Percentiles rank a stretch among this genome's conserved stretches.
These are phyloP conservation scores for Colletotrichum spinosum DNA, from an alignment of 2,329 filamentous ascomycete genomes.

Conservation along the genomic window DNA sequence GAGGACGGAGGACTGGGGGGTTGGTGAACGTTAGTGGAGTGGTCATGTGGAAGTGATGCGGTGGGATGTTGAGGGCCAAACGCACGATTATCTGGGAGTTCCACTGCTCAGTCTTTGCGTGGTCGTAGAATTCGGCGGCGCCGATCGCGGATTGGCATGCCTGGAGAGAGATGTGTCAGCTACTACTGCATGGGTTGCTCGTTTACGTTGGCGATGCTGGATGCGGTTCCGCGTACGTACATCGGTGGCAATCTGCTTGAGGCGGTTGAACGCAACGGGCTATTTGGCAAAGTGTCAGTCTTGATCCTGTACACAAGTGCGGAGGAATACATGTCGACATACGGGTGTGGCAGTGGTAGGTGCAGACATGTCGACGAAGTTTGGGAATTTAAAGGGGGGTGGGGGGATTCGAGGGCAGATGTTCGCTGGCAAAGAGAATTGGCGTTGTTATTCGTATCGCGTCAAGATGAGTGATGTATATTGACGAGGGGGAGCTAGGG, in stretches of 20 bases:
- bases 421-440: neutral
- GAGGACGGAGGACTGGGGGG: slow-evolving; percentile 77
- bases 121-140: slow-evolving; percentile 83
- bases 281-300: slow-evolving; percentile 48
- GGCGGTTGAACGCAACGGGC: slow-evolving; percentile 80
- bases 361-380: slow-evolving; percentile 24
- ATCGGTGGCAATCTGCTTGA: slow-evolving; percentile 88
- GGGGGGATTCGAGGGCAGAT: neutral
- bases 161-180: slow-evolving; percentile 56
- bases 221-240: slow-evolving; percentile 60
- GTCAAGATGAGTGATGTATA: neutral
- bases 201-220: neutral
- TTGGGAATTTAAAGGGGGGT: slow-evolving; percentile 3
- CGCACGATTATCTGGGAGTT: slow-evolving; percentile 93
- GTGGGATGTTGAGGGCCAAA: neutral
- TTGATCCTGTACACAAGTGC: neutral
- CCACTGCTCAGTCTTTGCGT: slow-evolving; percentile 86
- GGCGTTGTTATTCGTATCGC: neutral
- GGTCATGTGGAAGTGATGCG: neutral
- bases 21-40: neutral
- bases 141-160: slow-evolving; percentile 85
- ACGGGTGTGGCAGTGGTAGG: slow-evolving; percentile 26
- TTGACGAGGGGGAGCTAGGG: neutral
- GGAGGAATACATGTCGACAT: slow-evolving; percentile 2
- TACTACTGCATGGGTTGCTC: slow-evolving; percentile 16